phyloP scores from a whole-genome alignment of 495 filamentous ascomycete species.

The Hypoxylon rickii region DNA sequence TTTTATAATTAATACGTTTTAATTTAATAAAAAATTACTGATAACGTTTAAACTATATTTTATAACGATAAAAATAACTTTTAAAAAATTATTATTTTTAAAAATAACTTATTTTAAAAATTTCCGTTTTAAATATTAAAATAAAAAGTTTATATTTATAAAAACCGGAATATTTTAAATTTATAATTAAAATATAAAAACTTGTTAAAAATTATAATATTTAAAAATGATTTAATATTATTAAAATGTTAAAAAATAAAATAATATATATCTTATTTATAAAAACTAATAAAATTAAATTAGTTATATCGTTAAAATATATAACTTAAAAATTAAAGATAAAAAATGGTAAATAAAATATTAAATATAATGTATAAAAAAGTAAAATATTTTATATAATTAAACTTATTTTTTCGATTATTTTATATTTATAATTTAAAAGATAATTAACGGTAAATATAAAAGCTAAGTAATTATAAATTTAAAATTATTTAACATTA shows the following conservation, averaged over 20 bases:
- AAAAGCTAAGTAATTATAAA: background rate
- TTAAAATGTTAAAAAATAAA: background rate
- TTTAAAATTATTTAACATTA: background rate
- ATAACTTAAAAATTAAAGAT: background rate
- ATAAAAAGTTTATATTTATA: background rate
- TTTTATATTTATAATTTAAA: background rate
- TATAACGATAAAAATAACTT: background rate
- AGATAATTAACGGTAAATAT: background rate
- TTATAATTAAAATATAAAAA: background rate
- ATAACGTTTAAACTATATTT: background rate
- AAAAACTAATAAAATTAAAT: background rate
- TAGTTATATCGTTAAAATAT: background rate
- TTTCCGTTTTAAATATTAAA: background rate
- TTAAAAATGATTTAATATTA: background rate
- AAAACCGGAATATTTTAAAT: background rate
- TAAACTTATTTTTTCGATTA: background rate
- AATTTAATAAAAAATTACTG: background rate
- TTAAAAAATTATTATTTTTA: background rate
- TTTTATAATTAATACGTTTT: background rate
- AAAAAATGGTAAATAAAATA: background rate
- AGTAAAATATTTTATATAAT: background rate
- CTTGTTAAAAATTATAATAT: background rate
- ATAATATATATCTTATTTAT: background rate
- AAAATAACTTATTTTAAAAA: background rate
- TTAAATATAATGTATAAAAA: background rate